These are phyloP conservation scores for Elymus sibiricus DNA, from an alignment of 176 grass and related monocot species.

Conservation along the genomic window DNA sequence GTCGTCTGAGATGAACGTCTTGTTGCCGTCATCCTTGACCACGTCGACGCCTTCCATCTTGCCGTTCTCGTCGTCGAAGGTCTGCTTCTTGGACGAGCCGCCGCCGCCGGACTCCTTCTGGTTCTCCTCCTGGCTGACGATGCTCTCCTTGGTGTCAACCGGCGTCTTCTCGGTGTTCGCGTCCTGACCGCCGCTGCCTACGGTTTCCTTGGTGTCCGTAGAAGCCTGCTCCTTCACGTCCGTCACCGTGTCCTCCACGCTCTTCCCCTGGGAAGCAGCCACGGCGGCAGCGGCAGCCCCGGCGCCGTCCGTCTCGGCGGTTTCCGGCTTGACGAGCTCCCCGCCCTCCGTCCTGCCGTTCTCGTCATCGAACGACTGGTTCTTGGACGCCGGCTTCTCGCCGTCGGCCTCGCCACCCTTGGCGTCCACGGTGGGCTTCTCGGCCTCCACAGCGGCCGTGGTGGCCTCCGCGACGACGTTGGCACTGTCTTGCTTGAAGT, in stretches of 20 bases:
- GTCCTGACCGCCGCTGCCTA: neutral
- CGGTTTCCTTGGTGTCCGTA: neutral
- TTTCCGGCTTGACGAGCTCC: conserved; percentile 56
- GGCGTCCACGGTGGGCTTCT: conserved; percentile 4
- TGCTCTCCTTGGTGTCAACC: conserved; percentile 8
- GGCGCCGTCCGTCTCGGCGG: conserved; percentile 32
- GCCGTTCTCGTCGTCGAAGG: conserved; percentile 61
- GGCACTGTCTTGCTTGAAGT: conserved; percentile 47
- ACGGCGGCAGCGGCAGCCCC: neutral
- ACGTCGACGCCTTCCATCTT: conserved; percentile 73
- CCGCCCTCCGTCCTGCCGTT: conserved; percentile 70
- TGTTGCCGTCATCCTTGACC: conserved; percentile 52
- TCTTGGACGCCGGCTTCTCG: conserved; percentile 25
- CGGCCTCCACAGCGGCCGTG: neutral
- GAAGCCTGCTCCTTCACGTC: conserved; percentile 16
- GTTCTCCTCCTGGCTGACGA: neutral
- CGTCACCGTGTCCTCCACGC: neutral
- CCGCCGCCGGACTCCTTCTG: conserved; percentile 9
- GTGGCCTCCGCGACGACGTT: conserved; percentile 27
- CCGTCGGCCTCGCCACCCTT: conserved; percentile 16
- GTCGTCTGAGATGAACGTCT: conserved; percentile 38
- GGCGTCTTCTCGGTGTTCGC: neutral
- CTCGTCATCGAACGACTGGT: conserved; percentile 66
- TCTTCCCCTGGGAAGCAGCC: conserved; percentile 31
- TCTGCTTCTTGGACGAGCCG: conserved; percentile 32